A percentile compares a stretch with the other conserved stretches of the same genome.
Evolutionary conservation across 805 yeast species (phyloP).

Genomic region (Wickerhamiella allomyrinae): DNA sequence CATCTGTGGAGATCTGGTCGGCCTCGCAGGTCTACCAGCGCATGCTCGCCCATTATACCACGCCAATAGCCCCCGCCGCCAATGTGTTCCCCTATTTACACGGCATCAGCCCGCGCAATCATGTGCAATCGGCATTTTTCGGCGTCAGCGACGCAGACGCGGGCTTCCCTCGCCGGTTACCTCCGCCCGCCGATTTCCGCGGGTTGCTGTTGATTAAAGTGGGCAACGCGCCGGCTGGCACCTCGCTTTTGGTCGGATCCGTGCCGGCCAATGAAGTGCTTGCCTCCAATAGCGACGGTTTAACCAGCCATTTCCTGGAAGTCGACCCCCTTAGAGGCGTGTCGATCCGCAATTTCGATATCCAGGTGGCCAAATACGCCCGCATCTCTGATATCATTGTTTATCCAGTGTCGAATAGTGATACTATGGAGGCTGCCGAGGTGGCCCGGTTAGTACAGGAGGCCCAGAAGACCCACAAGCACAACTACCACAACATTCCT

Average conservation of each 20-base stretch:
- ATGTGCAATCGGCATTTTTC: slow-evolving; percentile 37
- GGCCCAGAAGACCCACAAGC: not conserved
- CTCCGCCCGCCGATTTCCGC: slow-evolving; percentile 12
- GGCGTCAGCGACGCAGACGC: not conserved
- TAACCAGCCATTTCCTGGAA: slow-evolving; percentile 40
- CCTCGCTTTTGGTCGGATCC: slow-evolving; percentile 1
- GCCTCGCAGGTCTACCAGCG: not conserved
- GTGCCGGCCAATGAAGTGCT: slow-evolving; percentile 5
- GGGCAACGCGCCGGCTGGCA: slow-evolving; percentile 11
- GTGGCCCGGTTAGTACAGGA: not conserved
- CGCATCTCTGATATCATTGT: slow-evolving; percentile 60
- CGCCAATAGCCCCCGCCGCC: slow-evolving; percentile 46
- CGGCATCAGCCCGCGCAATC: slow-evolving; percentile 47
- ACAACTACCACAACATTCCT: not conserved
- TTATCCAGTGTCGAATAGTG: not conserved
- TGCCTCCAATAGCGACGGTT: slow-evolving; percentile 4
- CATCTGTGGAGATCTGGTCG: not conserved
- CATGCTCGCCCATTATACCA: not conserved
- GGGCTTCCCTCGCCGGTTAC: slow-evolving; percentile 4
- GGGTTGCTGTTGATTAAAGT: slow-evolving; percentile 20
- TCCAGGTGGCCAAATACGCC: slow-evolving; percentile 72
- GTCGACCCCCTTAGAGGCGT: slow-evolving; percentile 60
- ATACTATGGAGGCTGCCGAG: not conserved
- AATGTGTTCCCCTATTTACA: slow-evolving; percentile 84
- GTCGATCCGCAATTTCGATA: slow-evolving; percentile 68